Percentiles rank a stretch among this genome's conserved stretches.
Conservation (phyloP, 495 filamentous ascomycete genomes). For the Penicillium egyptiacum region DNA sequence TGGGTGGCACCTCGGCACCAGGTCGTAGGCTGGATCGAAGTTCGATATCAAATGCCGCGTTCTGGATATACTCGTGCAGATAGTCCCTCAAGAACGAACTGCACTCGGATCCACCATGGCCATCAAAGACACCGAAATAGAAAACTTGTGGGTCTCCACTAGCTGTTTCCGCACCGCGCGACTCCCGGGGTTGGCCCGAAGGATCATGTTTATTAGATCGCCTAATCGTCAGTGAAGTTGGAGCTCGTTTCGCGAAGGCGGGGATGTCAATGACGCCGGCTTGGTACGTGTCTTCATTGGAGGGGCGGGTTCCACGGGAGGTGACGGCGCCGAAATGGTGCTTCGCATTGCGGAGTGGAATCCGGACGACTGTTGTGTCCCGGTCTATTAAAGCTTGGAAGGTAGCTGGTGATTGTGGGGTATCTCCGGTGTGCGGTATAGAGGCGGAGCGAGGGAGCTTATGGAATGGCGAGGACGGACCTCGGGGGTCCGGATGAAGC, state of each 20-base stretch:
- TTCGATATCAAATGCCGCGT: slow-evolving; percentile 69
- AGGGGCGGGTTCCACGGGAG: slow-evolving; percentile 75
- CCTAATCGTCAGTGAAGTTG: slow-evolving; percentile 62
- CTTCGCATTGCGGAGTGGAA: slow-evolving; percentile 88
- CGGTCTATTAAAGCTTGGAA: slow-evolving; percentile 59
- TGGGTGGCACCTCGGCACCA: slow-evolving; percentile 6
- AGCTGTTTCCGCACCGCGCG: slow-evolving; percentile 64
- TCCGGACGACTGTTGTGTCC: slow-evolving; percentile 96
- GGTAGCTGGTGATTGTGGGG: slow-evolving; percentile 54
- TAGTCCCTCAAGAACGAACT: slow-evolving; percentile 80
- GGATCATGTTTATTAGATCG: slow-evolving; percentile 17
- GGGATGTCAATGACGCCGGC: slow-evolving; percentile 91
- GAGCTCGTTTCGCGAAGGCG: slow-evolving; percentile 81
- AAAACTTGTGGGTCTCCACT: slow-evolving; percentile 93
- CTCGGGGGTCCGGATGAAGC: slow-evolving; percentile 80
- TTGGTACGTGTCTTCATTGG: slow-evolving; percentile 95
- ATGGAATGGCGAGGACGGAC: slow-evolving; percentile 58
- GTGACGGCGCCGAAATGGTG: slow-evolving; percentile 86
- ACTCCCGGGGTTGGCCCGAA: slow-evolving; percentile 35
- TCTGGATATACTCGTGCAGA: slow-evolving; percentile 86
- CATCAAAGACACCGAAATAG: slow-evolving; percentile 96
- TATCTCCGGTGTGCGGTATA: slow-evolving; percentile 68
- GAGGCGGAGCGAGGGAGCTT: slow-evolving; percentile 82
- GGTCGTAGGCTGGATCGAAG: slow-evolving; percentile 64
- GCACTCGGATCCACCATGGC: slow-evolving; percentile 89